Base-by-base conservation (phyloP, 148 eudicot species). In the Silene latifolia region DNA sequence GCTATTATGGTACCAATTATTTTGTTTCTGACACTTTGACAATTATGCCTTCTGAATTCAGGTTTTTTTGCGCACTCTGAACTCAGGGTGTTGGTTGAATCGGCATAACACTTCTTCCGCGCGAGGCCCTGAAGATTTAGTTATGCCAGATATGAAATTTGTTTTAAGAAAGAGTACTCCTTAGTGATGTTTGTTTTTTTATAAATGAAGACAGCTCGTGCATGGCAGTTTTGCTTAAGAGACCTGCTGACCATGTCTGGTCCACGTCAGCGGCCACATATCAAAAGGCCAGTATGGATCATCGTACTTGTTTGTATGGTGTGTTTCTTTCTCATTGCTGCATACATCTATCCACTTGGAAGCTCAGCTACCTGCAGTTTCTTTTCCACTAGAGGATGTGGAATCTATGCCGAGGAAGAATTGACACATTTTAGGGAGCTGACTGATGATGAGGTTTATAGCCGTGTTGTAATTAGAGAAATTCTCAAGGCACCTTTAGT, bases 381-480 rank as follows among this genome's bases (percentile, higher is more conserved):
- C 77, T 85, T 87, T 82, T 81, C 86, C 25, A 75, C 86, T 79
- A 77, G 78, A 76, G 80, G 82, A 20, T 87, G 90, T 77, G 72
- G 81, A 63, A 65, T 75, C 35, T 70, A 81, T 77, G 75, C 74
- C 56, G 69, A 81, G 60, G 78, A 79, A 64, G 80, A 69, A 76
- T 32, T 82, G 58, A 67, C 72, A 57, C 82, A 85, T 74, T 69
- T 80, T 18, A 87, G 88, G 72, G 90, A 81, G 81, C 75, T 87
- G 77, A 83, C 86, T 71, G 90, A 87, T 83, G 88, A 83, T 57
- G 97, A 92, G 83, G 75, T 86, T 70, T 92, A 88, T 78, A 84
- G 95, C 72, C 92, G 84, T 82, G 93, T 90, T 75, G 95, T 90
- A 77, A 74, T 87, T 73, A 90, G 83, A 74, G 95, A 92, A 77